Evolutionary conservation across 2,329 filamentous ascomycete species (phyloP), one percentile per base, ranked within the genome.

Genomic region (Zymoseptoria pseudotritici): DNA sequence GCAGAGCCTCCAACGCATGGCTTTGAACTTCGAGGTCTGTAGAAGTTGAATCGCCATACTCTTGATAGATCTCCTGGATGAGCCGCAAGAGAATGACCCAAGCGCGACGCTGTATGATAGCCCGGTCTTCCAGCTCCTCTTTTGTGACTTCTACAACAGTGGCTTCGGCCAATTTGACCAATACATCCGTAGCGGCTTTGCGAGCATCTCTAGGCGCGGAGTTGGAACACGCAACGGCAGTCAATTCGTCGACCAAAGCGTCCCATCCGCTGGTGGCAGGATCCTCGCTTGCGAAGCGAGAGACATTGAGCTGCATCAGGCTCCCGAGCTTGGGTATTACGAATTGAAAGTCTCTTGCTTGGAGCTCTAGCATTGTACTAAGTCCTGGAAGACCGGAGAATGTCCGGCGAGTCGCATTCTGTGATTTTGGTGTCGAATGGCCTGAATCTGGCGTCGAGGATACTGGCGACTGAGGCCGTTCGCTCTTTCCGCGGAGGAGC

Each of bases 191-290:
- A 42, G 81, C 78, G 29, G 78, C 75, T 42, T 79, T 68, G 46
- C 82, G 76, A 17, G 81, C 77, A 20, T 77, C 72, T 24, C 73
- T 70, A 17, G 75, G 73, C 52, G 76, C 73, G 7, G 68, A 68
- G 17, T 70, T 62, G 19, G 75, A 72, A 11, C 73, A 73, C 10
- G 78, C 74, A n/a, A 82, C 77, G 2, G 73, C 72, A 24, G 82
- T 78, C 3, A 87, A 72, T 57, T 82, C 79, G 26, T 77, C 73
- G 2, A 81, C 84, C 31, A 97, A 75, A 4, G 85, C 77, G 11
- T 80, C 75, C 94, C 93, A 99, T 1, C 92, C 91, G 56, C 86
- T 91, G 9, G 83, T 80, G 2, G 83, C 78, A 0, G 88, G 84
- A 1, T 84, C 76, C 61, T 87, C 85, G 9, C 82, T 81, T 10